Evolutionary conservation across 495 filamentous ascomycete genomes (phyloP), one percentile per base, ranked within the genome.

Genomic region (Haplographium delicatum): DNA sequence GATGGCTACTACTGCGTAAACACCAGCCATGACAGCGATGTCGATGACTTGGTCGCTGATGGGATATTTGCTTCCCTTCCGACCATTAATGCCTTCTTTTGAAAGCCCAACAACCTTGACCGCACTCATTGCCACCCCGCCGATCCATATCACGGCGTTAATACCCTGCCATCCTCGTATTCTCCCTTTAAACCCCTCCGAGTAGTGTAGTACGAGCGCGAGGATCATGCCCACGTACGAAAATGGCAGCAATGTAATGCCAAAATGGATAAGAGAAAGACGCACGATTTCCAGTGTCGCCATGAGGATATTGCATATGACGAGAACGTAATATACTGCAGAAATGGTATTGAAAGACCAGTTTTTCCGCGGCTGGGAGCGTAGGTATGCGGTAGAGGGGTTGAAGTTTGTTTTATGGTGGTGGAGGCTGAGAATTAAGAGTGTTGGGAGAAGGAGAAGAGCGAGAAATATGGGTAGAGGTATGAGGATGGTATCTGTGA

Each of bases 1-100:
- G 0, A 58, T 35, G 3, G 38, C 54, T 13, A 69, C 24, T 0
- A 59, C 54, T 25, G 50, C 54, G 53, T 65, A 69, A 2, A 68
- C 58, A 1, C 65, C 63, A 28, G 63, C 58, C 59, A 66, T 62
- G 5, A 68, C 66, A 0, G 50, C 51, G 1, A 66, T 58, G 54
- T 69, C 65, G 18, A 45, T 66, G 20, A 68, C 49, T 33, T 69
- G 55, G 35, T 68, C 65, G 15, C 45, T 52, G 15, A 62, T 47
- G 0, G 66, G 65, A 39, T 68, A 68, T 31, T 65, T 66, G 1
- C 43, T 63, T 1, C 62, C 64, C 38, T 66, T 65, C 34, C 65
- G 8, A 38, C 54, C 44, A 54, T 63, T 18, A 39, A 66, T 54
- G 1, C 53, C 56, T 26, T 56, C 45, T 15, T 50, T 53, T 11